phyloP scores from a whole-genome alignment of 2,329 filamentous ascomycete genomes.

The Aureobasidium lini region DNA sequence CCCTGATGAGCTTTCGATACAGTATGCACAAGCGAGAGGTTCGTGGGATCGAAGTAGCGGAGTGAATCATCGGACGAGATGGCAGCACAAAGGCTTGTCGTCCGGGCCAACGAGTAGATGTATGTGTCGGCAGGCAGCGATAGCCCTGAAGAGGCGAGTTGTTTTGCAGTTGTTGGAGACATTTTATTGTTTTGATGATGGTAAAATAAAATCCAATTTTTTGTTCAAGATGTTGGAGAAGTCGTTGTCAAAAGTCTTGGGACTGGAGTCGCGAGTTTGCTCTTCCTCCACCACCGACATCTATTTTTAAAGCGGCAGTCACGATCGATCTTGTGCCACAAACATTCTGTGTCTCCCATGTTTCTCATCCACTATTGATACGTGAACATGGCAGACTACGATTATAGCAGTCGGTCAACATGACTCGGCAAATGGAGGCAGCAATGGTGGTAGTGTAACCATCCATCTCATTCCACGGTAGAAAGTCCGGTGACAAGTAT shows the following conservation, averaged over 20 bases:
- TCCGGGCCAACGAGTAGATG: slow-evolving; percentile 48
- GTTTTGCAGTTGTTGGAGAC: background rate
- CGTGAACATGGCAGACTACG: background rate
- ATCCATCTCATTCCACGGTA: background rate
- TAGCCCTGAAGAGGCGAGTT: slow-evolving; percentile 6
- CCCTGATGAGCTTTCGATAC: slow-evolving; percentile 47
- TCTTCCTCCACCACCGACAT: background rate
- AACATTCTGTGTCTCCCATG: background rate
- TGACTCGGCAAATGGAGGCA: background rate
- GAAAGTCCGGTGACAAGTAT: background rate
- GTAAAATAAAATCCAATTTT: background rate
- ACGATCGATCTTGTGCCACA: background rate
- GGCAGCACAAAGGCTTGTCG: slow-evolving; percentile 41
- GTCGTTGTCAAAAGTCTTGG: slow-evolving; percentile 2
- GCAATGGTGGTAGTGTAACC: background rate
- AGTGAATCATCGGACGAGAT: slow-evolving; percentile 67
- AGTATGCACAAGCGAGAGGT: slow-evolving; percentile 45
- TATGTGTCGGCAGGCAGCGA: slow-evolving; percentile 34
- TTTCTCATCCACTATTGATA: background rate
- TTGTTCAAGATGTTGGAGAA: background rate
- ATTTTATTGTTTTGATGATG: background rate
- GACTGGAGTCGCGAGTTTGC: background rate
- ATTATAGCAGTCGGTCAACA: background rate
- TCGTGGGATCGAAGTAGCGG: slow-evolving; percentile 54
- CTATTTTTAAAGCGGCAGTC: background rate